Evolutionary conservation across 1,284 basidiomycete species (phyloP).

Genomic region (Bondarzewia mesenterica): DNA sequence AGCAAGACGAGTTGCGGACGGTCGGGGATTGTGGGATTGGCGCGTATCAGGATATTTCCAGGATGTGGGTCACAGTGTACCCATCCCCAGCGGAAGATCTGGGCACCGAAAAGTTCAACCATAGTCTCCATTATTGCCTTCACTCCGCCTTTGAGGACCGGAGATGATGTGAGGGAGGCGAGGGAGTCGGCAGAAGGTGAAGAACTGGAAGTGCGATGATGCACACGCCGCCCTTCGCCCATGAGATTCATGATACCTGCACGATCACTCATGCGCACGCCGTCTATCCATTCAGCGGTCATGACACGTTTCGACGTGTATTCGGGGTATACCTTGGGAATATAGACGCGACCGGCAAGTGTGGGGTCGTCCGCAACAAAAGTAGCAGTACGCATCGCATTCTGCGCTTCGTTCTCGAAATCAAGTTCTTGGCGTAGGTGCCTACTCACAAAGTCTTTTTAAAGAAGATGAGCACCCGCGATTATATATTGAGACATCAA

Average conservation of each 20-base stretch:
- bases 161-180: conserved; percentile 7
- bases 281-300: conserved; percentile 85
- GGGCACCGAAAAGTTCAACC: conserved; percentile 75
- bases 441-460: conserved; percentile 71
- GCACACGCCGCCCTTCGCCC: conserved; percentile 33
- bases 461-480: too few relatives aligned
- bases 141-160: conserved; percentile 52
- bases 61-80: conserved; percentile 74
- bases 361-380: conserved; percentile 58
- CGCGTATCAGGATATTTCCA: conserved; percentile 80
- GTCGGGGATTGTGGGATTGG: conserved; percentile 49
- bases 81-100: conserved; percentile 88
- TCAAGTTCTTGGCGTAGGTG: conserved; percentile 80
- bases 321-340: conserved; percentile 71
- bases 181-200: conserved; percentile 15
- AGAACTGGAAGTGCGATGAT: conserved; percentile 5
- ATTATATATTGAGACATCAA: conserved; percentile 1
- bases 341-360: conserved; percentile 64
- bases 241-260: conserved; percentile 44
- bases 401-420: conserved; percentile 68
- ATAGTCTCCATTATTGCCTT: conserved; percentile 70
- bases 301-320: conserved; percentile 72
- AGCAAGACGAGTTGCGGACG: conserved; percentile 79
- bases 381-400: conserved; percentile 51
- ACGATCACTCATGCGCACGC: conserved; percentile 69